A percentile compares a stretch with the other conserved stretches of the same genome.
Conservation (phyloP, 2,329 filamentous ascomycete species). For the Apiospora malaysiana region DNA sequence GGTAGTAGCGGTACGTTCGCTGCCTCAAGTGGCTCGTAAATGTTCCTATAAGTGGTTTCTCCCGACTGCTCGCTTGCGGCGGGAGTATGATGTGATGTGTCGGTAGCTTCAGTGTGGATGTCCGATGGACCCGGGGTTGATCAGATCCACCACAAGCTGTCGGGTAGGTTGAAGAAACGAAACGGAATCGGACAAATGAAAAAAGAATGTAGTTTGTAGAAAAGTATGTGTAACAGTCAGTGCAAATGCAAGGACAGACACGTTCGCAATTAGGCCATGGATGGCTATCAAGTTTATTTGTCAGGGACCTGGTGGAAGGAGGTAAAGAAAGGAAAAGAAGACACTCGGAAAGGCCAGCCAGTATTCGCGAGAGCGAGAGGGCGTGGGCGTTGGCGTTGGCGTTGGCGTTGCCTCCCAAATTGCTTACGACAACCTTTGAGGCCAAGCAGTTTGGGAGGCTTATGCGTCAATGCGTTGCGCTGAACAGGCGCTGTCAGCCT, state of each 20-base stretch:
- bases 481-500: constrained; percentile 2
- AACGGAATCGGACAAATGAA: constrained; percentile 22
- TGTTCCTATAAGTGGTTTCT: neutral
- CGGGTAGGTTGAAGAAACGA: constrained; percentile 3
- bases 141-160: constrained; percentile 8
- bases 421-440: constrained; percentile 13
- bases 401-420: neutral
- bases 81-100: neutral
- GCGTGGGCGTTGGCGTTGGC: neutral
- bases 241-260: constrained; percentile 22
- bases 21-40: neutral
- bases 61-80: neutral
- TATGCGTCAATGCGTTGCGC: constrained; percentile 14
- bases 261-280: constrained; percentile 24
- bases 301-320: neutral
- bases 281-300: constrained; percentile 16
- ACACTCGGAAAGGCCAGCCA: neutral
- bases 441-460: constrained; percentile 2
- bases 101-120: constrained; percentile 1
- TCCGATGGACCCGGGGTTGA: constrained; percentile 14
- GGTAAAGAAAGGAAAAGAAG: constrained; percentile 5
- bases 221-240: constrained; percentile 24
- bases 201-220: constrained; percentile 1
- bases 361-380: neutral
- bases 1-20: neutral